Conservation (phyloP, 2,329 filamentous ascomycete genomes). For the Sporothrix phasma region DNA sequence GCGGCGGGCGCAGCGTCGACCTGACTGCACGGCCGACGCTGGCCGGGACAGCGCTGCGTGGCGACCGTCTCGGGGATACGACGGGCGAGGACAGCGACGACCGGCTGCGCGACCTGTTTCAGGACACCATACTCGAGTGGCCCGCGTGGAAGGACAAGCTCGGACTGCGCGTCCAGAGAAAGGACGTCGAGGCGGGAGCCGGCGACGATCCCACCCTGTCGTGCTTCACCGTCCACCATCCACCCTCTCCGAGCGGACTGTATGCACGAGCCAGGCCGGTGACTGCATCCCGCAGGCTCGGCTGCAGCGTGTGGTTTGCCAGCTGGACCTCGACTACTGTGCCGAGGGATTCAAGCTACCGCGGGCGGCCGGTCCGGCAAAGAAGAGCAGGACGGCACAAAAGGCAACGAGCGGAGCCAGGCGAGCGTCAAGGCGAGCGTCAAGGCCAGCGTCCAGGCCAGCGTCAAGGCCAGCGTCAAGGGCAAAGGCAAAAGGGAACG, state of each 20-base stretch:
- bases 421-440: too few species aligned
- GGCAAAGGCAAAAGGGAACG: background rate
- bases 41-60: background rate
- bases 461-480: too few species aligned
- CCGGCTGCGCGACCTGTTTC: background rate
- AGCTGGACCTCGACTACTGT: conserved; percentile 4
- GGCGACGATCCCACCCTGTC: background rate
- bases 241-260: conserved; percentile 12
- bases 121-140: background rate
- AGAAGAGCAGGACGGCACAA: background rate
- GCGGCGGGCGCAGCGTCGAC: conserved; percentile 10
- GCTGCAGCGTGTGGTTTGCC: conserved; percentile 14
- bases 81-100: background rate
- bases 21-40: conserved; percentile 12
- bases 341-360: background rate
- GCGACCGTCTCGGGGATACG: background rate
- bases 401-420: background rate
- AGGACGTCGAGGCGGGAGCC: background rate
- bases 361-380: background rate
- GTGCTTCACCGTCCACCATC: conserved; percentile 12
- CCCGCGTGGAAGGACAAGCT: conserved; percentile 5
- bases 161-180: background rate
- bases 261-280: background rate
- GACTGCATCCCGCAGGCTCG: conserved; percentile 15
- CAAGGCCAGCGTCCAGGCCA: too few species aligned